Conservation (phyloP, 169 alveolate species). For the Plasmodium knowlesi region DNA sequence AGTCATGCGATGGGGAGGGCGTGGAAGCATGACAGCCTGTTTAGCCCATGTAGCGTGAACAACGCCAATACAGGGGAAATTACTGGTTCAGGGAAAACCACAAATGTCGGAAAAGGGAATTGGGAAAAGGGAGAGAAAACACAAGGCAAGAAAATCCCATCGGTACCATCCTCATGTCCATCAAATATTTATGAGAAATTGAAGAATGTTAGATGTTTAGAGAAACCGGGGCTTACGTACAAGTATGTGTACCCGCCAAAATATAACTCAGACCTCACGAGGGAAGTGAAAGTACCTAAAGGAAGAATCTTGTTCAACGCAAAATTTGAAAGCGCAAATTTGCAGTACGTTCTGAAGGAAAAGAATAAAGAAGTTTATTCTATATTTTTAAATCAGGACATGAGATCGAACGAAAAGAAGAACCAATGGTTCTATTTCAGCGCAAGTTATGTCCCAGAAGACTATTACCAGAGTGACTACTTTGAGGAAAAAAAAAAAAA, state of each 20-base stretch:
- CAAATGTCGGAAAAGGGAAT: background rate
- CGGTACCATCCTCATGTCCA: background rate
- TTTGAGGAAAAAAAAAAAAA: slow-evolving; percentile 8
- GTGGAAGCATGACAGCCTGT: background rate
- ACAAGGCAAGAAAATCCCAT: background rate
- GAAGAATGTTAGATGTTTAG: slow-evolving; percentile 10
- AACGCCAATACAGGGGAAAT: too few species aligned
- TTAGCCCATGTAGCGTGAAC: too few species aligned
- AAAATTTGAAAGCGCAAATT: slow-evolving; percentile 57
- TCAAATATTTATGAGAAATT: background rate
- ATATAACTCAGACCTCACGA: background rate
- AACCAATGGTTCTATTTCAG: slow-evolving; percentile 74
- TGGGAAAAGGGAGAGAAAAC: background rate
- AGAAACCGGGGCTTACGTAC: slow-evolving; percentile 38
- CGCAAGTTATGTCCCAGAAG: slow-evolving; percentile 61
- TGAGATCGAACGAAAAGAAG: slow-evolving; percentile 44
- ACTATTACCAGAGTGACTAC: slow-evolving; percentile 5
- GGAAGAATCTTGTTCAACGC: slow-evolving; percentile 14
- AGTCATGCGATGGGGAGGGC: background rate
- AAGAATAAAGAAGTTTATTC: slow-evolving; percentile 39
- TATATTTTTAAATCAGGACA: slow-evolving; percentile 28
- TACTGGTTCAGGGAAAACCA: background rate
- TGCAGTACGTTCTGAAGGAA: slow-evolving; percentile 44
- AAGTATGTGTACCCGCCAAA: slow-evolving; percentile 29
- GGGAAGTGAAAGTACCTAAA: background rate